Conservation (phyloP, 1,284 basidiomycete species). For the Anthracocystis panici-leucophaei region DNA sequence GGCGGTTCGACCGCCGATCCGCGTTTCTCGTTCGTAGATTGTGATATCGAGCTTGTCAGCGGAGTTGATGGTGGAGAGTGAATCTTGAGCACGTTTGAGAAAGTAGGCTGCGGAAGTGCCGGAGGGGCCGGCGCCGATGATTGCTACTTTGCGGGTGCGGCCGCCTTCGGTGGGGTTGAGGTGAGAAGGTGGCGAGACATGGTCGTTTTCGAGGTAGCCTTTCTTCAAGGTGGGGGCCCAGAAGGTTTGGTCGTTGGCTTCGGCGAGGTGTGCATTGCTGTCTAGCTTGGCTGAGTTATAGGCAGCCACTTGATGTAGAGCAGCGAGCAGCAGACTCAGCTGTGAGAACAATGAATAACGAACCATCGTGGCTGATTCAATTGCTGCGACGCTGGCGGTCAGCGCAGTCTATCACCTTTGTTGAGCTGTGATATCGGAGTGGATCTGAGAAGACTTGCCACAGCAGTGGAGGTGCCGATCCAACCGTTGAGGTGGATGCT, state of each 20-base stretch:
- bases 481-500: not conserved
- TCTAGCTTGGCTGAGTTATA: not conserved
- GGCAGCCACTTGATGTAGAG: not conserved
- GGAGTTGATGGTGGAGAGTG: constrained; percentile 17
- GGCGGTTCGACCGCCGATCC: constrained; percentile 86
- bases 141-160: constrained; percentile 73
- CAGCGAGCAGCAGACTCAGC: constrained; percentile 10
- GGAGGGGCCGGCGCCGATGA: constrained; percentile 90
- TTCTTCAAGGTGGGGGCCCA: not conserved
- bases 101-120: constrained; percentile 90
- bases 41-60: constrained; percentile 76
- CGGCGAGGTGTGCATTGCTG: not conserved
- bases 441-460: not conserved
- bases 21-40: constrained; percentile 80
- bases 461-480: not conserved
- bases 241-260: not conserved
- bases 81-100: constrained; percentile 74
- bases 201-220: constrained; percentile 2
- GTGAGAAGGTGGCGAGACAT: not conserved
- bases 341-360: not conserved
- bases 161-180: not conserved
- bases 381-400: not conserved
- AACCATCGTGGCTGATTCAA: constrained; percentile 6
- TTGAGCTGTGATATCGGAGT: not conserved
- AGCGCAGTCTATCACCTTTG: not conserved